Percentiles rank a stretch among this genome's conserved stretches.
These are phyloP conservation scores for Symbiodinium natans DNA, from an alignment of 73 alveolate species.

Conservation along the genomic window DNA sequence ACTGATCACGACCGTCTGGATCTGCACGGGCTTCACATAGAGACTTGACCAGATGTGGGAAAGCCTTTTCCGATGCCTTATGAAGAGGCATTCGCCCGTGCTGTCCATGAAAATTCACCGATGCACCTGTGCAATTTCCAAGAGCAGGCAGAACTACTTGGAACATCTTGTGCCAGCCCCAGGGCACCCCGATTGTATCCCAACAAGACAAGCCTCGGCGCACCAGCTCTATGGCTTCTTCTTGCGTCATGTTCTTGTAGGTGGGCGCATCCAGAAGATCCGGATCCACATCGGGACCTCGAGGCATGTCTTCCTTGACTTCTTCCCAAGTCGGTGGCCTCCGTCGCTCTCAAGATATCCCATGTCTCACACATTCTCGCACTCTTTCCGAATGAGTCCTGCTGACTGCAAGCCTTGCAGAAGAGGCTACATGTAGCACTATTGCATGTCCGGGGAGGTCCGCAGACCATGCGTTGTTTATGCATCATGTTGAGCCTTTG, in stretches of 20 bases:
- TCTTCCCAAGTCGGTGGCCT: slow-evolving; percentile 93
- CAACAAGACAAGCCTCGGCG: slow-evolving; percentile 15
- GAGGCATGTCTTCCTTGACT: slow-evolving; percentile 69
- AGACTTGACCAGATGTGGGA: slow-evolving; percentile 66
- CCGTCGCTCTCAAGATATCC: too few relatives aligned
- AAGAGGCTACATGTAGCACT: too few relatives aligned
- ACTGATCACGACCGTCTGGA: slow-evolving; percentile 64
- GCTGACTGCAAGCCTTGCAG: too few relatives aligned
- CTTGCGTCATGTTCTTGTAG: slow-evolving; percentile 71
- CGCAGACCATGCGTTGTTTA: too few relatives aligned
- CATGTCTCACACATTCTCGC: too few relatives aligned
- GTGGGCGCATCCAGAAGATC: slow-evolving; percentile 45
- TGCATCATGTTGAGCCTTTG: too few relatives aligned
- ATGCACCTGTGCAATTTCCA: slow-evolving; percentile 20
- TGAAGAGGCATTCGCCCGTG: slow-evolving; percentile 90
- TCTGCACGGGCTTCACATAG: slow-evolving; percentile 88
- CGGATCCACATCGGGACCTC: slow-evolving; percentile 87
- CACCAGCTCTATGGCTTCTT: slow-evolving; percentile 86
- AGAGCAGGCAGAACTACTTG: neutral
- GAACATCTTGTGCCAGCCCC: neutral
- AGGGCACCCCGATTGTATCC: neutral
- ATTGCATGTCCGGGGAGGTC: too few relatives aligned
- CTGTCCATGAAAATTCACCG: slow-evolving; percentile 70
- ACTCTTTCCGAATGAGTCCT: neutral
- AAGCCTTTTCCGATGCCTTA: slow-evolving; percentile 75